Conservation (phyloP, 768 basidiomycete genomes). For the Boletus rubroflammeus region DNA sequence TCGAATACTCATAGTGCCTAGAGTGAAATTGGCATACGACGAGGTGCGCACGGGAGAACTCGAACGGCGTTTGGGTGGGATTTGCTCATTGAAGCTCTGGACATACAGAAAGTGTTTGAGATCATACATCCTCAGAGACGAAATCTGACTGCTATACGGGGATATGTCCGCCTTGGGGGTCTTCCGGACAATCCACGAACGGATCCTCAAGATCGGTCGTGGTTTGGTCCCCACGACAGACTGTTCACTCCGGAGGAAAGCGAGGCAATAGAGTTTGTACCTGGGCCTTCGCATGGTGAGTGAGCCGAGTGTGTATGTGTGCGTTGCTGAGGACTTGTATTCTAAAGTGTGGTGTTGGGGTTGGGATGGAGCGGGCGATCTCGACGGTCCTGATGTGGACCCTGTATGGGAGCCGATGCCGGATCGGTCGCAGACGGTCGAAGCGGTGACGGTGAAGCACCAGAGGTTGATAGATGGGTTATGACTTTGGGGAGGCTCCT, state of each 20-base stretch:
- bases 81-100: conserved; percentile 1
- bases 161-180: conserved; percentile 92
- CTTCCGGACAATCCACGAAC: conserved; percentile 93
- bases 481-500: conserved; percentile 6
- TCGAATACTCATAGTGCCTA: conserved; percentile 94
- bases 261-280: conserved; percentile 67
- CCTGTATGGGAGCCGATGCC: conserved; percentile 93
- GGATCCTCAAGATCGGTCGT: conserved; percentile 95
- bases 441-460: conserved; percentile 70
- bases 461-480: conserved; percentile 41
- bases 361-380: conserved; percentile 98
- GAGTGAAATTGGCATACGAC: conserved; percentile 96
- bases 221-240: conserved; percentile 97
- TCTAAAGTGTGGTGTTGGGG: conserved; percentile 97
- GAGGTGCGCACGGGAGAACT: conserved; percentile 44
- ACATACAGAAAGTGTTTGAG: conserved; percentile 81
- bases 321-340: background rate
- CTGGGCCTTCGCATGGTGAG: conserved; percentile 83
- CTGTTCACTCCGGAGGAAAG: conserved; percentile 88
- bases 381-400: conserved; percentile 97
- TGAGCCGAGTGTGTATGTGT: background rate
- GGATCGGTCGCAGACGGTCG: conserved; percentile 51
- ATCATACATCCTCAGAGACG: conserved; percentile 88
- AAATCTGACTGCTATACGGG: conserved; percentile 94
- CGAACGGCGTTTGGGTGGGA: background rate